These are phyloP conservation scores for Entomortierella parvispora DNA, from an alignment of 192 early-diverging fungal genomes.

Conservation along the genomic window DNA sequence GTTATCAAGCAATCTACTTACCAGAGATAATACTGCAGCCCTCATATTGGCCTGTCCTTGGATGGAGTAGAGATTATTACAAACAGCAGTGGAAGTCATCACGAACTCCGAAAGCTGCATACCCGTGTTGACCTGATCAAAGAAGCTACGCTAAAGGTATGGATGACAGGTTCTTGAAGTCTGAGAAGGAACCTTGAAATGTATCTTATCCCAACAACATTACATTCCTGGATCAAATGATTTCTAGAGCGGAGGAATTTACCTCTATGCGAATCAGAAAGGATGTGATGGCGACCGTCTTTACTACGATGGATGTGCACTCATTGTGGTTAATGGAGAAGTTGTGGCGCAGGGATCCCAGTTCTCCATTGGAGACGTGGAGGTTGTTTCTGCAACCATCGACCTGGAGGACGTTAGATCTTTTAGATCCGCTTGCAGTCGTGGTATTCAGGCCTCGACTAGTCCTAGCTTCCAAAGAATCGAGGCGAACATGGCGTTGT, in stretches of 20 bases:
- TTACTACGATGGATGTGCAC: slow-evolving; percentile 95
- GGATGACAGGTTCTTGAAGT: too few species aligned
- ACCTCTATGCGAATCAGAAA: slow-evolving; percentile 95
- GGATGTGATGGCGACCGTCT: slow-evolving; percentile 98
- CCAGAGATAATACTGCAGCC: slow-evolving; percentile 61
- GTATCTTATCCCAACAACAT: not conserved
- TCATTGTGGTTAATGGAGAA: slow-evolving; percentile 92
- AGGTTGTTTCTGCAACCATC: slow-evolving; percentile 91
- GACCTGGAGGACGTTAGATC: slow-evolving; percentile 92
- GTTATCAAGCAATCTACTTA: not conserved
- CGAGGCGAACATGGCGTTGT: slow-evolving; percentile 65
- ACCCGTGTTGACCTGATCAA: slow-evolving; percentile 88
- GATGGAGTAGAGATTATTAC: slow-evolving; percentile 97
- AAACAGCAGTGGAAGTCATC: slow-evolving; percentile 97
- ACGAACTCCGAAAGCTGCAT: slow-evolving; percentile 93
- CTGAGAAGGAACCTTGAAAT: too few species aligned
- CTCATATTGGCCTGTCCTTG: slow-evolving; percentile 92
- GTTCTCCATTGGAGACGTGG: slow-evolving; percentile 94
- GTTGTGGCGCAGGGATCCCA: slow-evolving; percentile 91
- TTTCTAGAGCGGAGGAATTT: slow-evolving; percentile 86
- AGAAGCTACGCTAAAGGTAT: slow-evolving; percentile 88
- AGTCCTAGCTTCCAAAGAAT: slow-evolving; percentile 74
- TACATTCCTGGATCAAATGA: not conserved
- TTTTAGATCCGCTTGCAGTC: slow-evolving; percentile 75
- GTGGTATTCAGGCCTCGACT: slow-evolving; percentile 82